These are phyloP conservation scores for Purshia tridentata DNA, from an alignment of 306 rosid genomes.

Conservation along the genomic window DNA sequence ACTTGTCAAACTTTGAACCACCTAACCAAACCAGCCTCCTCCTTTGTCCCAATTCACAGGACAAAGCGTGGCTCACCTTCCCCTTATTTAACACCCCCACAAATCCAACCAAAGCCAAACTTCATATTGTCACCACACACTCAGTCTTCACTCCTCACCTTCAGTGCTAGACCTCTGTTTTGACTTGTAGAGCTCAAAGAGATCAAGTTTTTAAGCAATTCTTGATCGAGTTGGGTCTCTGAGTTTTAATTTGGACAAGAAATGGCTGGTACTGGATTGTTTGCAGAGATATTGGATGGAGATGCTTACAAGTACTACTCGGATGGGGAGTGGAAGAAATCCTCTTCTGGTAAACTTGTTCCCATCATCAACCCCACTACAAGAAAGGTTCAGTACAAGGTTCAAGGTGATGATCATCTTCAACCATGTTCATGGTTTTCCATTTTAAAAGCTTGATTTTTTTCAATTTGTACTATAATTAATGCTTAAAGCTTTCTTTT, in stretches of 20 bases:
- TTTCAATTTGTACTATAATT: not conserved
- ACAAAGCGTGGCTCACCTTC: conserved; percentile 49
- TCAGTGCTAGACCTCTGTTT: not conserved
- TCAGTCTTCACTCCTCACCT: conserved; percentile 1
- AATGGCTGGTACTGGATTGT: conserved; percentile 77
- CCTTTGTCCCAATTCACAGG: conserved; percentile 15
- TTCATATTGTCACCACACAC: conserved; percentile 11
- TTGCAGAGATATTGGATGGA: conserved; percentile 74
- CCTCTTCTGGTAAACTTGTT: conserved; percentile 76
- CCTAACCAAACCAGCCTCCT: conserved; percentile 28
- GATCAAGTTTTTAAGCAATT: not conserved
- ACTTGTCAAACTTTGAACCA: conserved; percentile 57
- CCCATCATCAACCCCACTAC: conserved; percentile 84
- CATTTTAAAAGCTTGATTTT: not conserved
- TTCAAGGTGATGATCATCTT: conserved; percentile 62
- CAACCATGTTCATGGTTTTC: not conserved
- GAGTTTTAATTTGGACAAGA: not conserved
- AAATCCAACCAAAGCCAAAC: conserved; percentile 30
- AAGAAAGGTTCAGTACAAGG: conserved; percentile 81
- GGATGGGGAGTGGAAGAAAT: conserved; percentile 88
- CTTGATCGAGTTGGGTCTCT: not conserved
- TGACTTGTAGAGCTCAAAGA: not conserved
- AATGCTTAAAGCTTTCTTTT: not conserved
- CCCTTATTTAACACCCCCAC: conserved; percentile 37
- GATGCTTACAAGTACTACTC: conserved; percentile 79